These are phyloP conservation scores for Fusarium oligoseptatum DNA, from an alignment of 2,329 filamentous ascomycete genomes.

Conservation along the genomic window DNA sequence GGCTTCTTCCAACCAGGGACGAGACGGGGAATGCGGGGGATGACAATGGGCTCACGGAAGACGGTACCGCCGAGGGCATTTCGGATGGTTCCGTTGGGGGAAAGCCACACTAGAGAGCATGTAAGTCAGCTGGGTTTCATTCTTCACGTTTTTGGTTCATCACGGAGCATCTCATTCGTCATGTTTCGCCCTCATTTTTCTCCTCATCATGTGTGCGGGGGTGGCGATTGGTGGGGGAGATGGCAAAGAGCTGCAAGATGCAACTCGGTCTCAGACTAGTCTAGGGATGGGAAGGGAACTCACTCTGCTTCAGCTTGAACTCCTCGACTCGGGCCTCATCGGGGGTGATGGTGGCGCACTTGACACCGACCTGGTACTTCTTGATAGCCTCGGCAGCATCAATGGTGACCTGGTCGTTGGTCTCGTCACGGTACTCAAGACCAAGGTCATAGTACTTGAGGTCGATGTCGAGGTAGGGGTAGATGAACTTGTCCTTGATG, in stretches of 20 bases:
- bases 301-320: slow-evolving; percentile 98
- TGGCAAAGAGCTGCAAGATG: slow-evolving; percentile 26
- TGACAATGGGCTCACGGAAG: slow-evolving; percentile 99
- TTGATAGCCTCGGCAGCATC: slow-evolving; percentile 98
- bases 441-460: slow-evolving; percentile 98
- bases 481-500: slow-evolving; percentile 99
- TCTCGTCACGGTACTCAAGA: slow-evolving; percentile 94
- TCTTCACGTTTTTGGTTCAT: slow-evolving; percentile 4
- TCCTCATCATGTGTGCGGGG: slow-evolving; percentile 43
- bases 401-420: slow-evolving; percentile 94
- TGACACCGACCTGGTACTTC: slow-evolving; percentile 98
- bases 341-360: slow-evolving; percentile 99
- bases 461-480: slow-evolving; percentile 95
- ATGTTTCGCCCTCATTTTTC: slow-evolving; percentile 22
- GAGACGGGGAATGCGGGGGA: slow-evolving; percentile 90
- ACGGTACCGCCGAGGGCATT: slow-evolving; percentile 90
- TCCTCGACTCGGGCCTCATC: slow-evolving; percentile 97
- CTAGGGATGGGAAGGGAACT: slow-evolving; percentile 51
- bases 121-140: slow-evolving; percentile 37
- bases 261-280: slow-evolving; percentile 18
- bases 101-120: slow-evolving; percentile 85
- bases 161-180: slow-evolving; percentile 28
- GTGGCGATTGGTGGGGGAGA: slow-evolving; percentile 36
- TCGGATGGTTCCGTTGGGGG: slow-evolving; percentile 91
- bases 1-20: slow-evolving; percentile 98